Base-by-base conservation (phyloP, 106 monocot genomes). In the Dendrobium chrysotoxum region DNA sequence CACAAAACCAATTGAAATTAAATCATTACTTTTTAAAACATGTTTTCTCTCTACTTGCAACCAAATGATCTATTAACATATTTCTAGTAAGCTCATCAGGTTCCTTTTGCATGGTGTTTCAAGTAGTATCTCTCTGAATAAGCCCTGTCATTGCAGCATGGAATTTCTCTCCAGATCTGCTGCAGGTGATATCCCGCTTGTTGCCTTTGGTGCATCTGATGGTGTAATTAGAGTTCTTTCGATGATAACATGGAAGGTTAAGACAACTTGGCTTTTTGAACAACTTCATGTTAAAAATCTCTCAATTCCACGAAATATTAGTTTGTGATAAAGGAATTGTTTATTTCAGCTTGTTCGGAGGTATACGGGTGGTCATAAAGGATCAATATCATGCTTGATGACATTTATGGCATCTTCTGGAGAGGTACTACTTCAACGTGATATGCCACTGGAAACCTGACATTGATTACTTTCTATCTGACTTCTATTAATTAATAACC, bases 171-270 rank as follows among this genome's bases (percentile, higher is more conserved):
- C 97, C n/a, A 90, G 88, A 81, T 89, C 92, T 72, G 44, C 95
- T 81, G 79, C 84, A 83, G 89, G 89, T 79, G 98, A 98, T 85
- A 87, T 83, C 40, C 95, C 98, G 73, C 86, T 98, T 80, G 95
- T 98, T 84, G 98, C 95, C 15, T 98, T 98, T 88, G 98, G 98
- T 76, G 79, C 83, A 78, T 98, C 98, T 83, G 98, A 98, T 87
- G 98, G 98, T 41, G 89, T 98, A 74, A 95, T 98, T 83, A 88
- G 98, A 87, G 95, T 98, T 76, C 91, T 98, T 76, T 98, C 98
- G 74, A 98, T 98, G 98, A 86, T 98, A 86, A 88, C 92, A 44
- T 98, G 98, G 98, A 98, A 98, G 98, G 98, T 98, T 85, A 70
- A 15, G 45, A 64, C 21, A 21, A 30, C 2, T 80, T 81, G 61